Evolutionary conservation across 176 grass and related monocot genomes (phyloP), one percentile per base, ranked within the genome.

Genomic region (Carex scoparia): DNA sequence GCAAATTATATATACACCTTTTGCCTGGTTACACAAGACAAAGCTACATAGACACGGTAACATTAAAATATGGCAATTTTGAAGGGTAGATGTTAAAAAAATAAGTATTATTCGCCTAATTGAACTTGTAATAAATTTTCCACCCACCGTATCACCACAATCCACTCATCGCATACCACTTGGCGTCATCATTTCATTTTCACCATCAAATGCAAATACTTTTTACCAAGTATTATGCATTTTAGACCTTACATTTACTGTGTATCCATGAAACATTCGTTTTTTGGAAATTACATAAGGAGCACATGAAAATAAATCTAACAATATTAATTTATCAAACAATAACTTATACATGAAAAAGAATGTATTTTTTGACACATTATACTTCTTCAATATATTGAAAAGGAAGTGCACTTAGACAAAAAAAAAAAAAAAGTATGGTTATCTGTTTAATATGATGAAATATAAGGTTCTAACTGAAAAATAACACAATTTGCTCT

Each of bases 131-230:
- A 65, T 65, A 14, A 68, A 35, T 37, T 1, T 68, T 68, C 69
- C 37, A 72, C 18, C 69, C 69, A 72, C 38, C 8, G 38, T 72
- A 48, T 72, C 18, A 72, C 38, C 38, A 42, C 18, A 71, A 71
- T 71, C 68, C 37, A 71, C 66, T 44, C 37, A 69, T 4, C 33
- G 3, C 0, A 37, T 51, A 46, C 44, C 44, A 77, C 72, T 31
- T 30, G 51, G 33, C 74, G 2, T 57, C 53, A 57, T 79, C 74
- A 79, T 79, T 79, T 79, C 53, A 58, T 79, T 79, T 79, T 58
- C 74, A 79, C 74, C 74, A 15, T 58, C 54, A 58, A 32, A 58
- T 78, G 49, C 74, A 58, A 79, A 58, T 46, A 27, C n/a, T 58
- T 15, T 15, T 58, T 16, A 57, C 28, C 13, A 79, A 58, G 12